Evolutionary conservation across 1,284 basidiomycete species (phyloP), one percentile per base, ranked within the genome.

Genomic region (Thelephora terrestris): DNA sequence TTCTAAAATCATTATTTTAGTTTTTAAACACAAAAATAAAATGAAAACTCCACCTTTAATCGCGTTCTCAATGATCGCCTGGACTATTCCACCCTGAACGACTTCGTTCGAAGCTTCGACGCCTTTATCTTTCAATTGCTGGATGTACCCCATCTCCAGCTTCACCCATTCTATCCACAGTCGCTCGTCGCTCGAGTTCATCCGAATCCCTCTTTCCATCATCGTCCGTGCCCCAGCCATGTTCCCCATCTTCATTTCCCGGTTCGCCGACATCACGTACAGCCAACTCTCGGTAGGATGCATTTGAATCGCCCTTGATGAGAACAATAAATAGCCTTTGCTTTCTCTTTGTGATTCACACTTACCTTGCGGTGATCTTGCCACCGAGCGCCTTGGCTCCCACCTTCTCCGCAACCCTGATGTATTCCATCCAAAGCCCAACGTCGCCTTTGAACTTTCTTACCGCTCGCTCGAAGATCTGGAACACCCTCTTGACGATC

Each of bases 91-190:
- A 29, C 86, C 85, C 39, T 78, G 66, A 70, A 87, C 71, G 57
- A 89, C 78, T 45, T 75, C 73, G 55, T 68, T 69, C 43, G 80
- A 69, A 25, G 81, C 80, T 34, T 64, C 64, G 51, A 73, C 72
- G 17, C 66, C 67, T 42, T 73, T 71, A 24, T 70, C 69, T 10
- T 91, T 70, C 46, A 96, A 68, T 9, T 80, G 80, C 68, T 96
- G 92, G 16, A 92, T 74, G 64, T 92, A 96, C 3, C 85, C 84
- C 7, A 95, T 68, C 64, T 97, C 93, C 79, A 96, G 91, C 58
- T 85, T 84, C 54, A 92, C 80, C 63, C 94, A 93, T 63, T 92
- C 91, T 29, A 73, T 71, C 91, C 91, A 95, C 62, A 95, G 71
- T 51, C 81, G 78, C 18, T 78, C 64, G 53, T 78, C 85, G 39